Evolutionary conservation across 2,329 filamentous ascomycete genomes (phyloP).

Genomic region (Venturiaceae sp.): DNA sequence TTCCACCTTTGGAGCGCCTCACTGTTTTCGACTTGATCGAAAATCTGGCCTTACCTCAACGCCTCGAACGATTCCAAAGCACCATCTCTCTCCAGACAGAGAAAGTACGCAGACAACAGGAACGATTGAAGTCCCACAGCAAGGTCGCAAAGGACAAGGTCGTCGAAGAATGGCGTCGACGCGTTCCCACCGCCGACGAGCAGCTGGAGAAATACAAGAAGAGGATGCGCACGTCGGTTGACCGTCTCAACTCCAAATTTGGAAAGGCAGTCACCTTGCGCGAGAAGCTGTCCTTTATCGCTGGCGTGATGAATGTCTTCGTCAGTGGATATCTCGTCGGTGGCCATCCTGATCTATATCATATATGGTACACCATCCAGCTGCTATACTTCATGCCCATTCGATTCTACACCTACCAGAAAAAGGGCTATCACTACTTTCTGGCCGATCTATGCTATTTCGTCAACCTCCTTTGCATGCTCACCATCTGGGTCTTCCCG

Average conservation of each 20-base stretch:
- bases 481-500: slow-evolving; percentile 86
- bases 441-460: slow-evolving; percentile 97
- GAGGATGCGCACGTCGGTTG: slow-evolving; percentile 82
- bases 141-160: slow-evolving; percentile 77
- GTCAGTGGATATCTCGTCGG: slow-evolving; percentile 91
- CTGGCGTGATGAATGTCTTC: slow-evolving; percentile 93
- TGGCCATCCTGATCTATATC: slow-evolving; percentile 74
- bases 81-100: slow-evolving; percentile 74
- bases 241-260: slow-evolving; percentile 76
- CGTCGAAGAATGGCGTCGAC: slow-evolving; percentile 83
- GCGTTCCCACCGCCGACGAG: slow-evolving; percentile 81
- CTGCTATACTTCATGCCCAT: slow-evolving; percentile 96
- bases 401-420: slow-evolving; percentile 82
- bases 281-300: slow-evolving; percentile 95
- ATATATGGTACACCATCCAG: slow-evolving; percentile 84
- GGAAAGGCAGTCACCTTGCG: slow-evolving; percentile 79
- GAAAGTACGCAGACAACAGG: slow-evolving; percentile 72
- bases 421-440: slow-evolving; percentile 93
- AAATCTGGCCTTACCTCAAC: slow-evolving; percentile 80
- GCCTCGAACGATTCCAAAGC: slow-evolving; percentile 82
- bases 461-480: slow-evolving; percentile 75
- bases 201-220: slow-evolving; percentile 84
- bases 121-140: slow-evolving; percentile 67
- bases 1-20: slow-evolving; percentile 80
- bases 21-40: slow-evolving; percentile 90